A percentile compares a stretch with the other conserved stretches of the same genome.
These are phyloP conservation scores for Auricularia sp. DNA, from an alignment of 768 basidiomycete genomes.

Conservation along the genomic window DNA sequence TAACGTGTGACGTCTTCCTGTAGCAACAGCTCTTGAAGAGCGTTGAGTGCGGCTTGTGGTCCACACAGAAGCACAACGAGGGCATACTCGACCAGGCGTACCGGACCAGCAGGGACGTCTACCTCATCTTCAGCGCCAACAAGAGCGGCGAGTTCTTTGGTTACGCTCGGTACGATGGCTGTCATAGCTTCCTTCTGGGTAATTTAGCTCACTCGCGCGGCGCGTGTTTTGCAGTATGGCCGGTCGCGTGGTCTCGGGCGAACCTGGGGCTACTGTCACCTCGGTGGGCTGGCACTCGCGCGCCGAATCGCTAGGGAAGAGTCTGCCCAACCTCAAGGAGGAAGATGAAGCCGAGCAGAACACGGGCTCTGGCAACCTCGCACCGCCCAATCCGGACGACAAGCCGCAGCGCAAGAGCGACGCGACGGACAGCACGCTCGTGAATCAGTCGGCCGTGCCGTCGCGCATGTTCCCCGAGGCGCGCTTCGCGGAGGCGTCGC, in stretches of 20 bases:
- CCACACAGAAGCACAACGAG: constrained; percentile 90
- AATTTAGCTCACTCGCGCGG: not conserved
- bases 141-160: constrained; percentile 93
- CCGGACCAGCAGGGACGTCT: constrained; percentile 82
- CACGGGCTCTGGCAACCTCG: not conserved
- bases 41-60: constrained; percentile 73
- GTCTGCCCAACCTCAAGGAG: not conserved
- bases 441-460: not conserved
- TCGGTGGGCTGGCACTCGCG: not conserved
- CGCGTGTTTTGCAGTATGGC: constrained; percentile 44
- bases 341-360: not conserved
- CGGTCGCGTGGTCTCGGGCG: constrained; percentile 37
- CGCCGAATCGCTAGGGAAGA: not conserved
- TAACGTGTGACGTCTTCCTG: constrained; percentile 42
- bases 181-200: not conserved
- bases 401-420: not conserved
- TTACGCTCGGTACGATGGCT: constrained; percentile 56
- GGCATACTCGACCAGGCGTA: constrained; percentile 84
- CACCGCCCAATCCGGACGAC: not conserved
- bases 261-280: constrained; percentile 4
- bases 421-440: not conserved
- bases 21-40: constrained; percentile 41
- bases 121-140: constrained; percentile 86
- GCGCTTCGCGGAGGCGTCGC: constrained; percentile 35
- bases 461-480: constrained; percentile 13